phyloP scores from a whole-genome alignment of 306 rosid species.

The Acacia confusa region DNA sequence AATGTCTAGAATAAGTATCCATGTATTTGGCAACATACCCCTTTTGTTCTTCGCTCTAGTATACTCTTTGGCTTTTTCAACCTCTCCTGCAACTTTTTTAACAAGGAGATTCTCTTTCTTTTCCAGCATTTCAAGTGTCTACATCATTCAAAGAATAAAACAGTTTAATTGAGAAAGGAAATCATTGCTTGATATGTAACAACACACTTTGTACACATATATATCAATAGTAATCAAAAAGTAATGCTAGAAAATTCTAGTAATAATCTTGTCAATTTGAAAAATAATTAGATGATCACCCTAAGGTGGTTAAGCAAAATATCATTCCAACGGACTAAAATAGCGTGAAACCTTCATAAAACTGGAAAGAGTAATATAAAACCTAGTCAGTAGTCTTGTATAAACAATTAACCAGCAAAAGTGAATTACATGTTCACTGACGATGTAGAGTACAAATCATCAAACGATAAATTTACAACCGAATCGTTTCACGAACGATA shows the following conservation, averaged over 20 bases:
- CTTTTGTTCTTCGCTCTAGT: conserved; percentile 86
- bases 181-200: neutral
- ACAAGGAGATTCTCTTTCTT: conserved; percentile 88
- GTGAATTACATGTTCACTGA: neutral
- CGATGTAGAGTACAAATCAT: neutral
- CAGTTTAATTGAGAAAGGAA: conserved; percentile 21
- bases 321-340: neutral
- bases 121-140: conserved; percentile 99
- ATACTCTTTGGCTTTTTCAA: conserved; percentile 89
- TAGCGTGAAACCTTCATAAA: neutral
- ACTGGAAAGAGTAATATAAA: neutral
- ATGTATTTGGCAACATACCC: conserved; percentile 52
- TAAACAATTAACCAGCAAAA: neutral
- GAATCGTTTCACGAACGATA: neutral
- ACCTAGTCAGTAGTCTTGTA: neutral
- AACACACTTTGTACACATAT: neutral
- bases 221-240: neutral
- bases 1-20: conserved; percentile 15
- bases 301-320: neutral
- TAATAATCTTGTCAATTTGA: neutral
- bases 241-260: neutral
- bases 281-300: neutral
- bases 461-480: neutral
- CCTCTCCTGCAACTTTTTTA: conserved; percentile 80
- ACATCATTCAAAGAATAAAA: conserved; percentile 33